Evolutionary conservation across 2,329 filamentous ascomycete genomes (phyloP), one percentile per base, ranked within the genome.

Genomic region (Thermoascus crustaceus): DNA sequence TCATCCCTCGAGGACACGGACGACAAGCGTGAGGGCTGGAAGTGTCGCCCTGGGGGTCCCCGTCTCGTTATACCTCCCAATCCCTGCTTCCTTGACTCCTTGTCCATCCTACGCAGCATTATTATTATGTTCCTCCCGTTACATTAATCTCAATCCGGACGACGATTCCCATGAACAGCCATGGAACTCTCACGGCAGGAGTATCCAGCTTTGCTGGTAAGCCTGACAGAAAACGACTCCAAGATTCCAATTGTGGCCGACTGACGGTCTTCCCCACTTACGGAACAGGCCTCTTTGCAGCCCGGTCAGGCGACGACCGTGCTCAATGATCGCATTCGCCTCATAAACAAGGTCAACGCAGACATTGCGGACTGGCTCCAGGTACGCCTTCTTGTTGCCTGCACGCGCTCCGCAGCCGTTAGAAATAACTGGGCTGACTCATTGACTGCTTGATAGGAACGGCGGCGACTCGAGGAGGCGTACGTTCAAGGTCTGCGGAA

Each of bases 331-430:
- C 85, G 91, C 54, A 76, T 96, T 50, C 84, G 83, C 63, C 77
- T 86, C 63, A 89, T 96, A 57, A 76, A 75, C 52, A 86, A 81
- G 61, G 68, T 94, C 66, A 95, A 98, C 63, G 66, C 71, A 49
- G 86, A 95, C 58, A 85, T 98, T 54, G 89, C 89, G 60, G 89
- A 96, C 66, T 98, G 89, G 86, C 75, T 98, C 43, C 83, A 89
- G 80, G 88, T 94, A 78, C 63, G 65, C 47, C 36, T 34, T 43
- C 22, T 17, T 36, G 22, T 23, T 33, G 31, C 8, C 22, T 27
- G n/a, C 16, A 6, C 9, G 9, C 26, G 13, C 13, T 16, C 14
- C 13, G 7, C 4, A 9, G 7, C 18, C 3, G 14, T 29, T 10
- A 9, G 18, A 24, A 29, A 16, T 29, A 9, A 5, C 26, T 10